Evolutionary conservation across 257 asterid genomes (phyloP).

Genomic region (Solanum infundibuliforme): DNA sequence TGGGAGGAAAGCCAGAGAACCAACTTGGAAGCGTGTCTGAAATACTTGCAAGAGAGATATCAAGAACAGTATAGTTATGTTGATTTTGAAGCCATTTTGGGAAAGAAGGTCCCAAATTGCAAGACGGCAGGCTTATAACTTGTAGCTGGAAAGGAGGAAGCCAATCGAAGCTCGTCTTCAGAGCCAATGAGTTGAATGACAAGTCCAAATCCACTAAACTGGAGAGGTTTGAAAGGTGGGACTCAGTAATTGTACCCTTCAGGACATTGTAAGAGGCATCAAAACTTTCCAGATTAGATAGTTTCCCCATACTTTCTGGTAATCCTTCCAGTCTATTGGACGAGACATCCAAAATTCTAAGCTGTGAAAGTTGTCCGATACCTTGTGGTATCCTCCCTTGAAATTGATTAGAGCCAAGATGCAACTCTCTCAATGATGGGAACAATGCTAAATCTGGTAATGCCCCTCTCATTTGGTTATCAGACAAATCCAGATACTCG

Average conservation of each 20-base stretch:
- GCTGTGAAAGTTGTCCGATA: neutral
- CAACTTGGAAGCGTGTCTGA: slow-evolving; percentile 19
- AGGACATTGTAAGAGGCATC: slow-evolving; percentile 5
- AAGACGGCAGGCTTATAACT: neutral
- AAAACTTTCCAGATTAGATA: neutral
- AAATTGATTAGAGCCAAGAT: slow-evolving; percentile 4
- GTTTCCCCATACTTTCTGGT: slow-evolving; percentile 6
- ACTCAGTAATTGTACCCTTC: slow-evolving; percentile 10
- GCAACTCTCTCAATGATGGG: neutral
- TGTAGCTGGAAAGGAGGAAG: slow-evolving; percentile 15
- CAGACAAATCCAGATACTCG: neutral
- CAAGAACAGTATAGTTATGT: neutral
- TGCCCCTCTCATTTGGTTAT: slow-evolving; percentile 1
- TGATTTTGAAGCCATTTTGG: slow-evolving; percentile 24
- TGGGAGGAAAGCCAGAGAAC: slow-evolving; percentile 7
- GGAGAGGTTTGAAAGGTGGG: slow-evolving; percentile 4
- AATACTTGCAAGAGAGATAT: slow-evolving; percentile 9
- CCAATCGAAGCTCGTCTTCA: slow-evolving; percentile 8
- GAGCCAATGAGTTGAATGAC: slow-evolving; percentile 3
- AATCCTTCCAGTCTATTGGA: neutral
- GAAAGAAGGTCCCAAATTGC: slow-evolving; percentile 19
- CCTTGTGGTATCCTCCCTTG: neutral
- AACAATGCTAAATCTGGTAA: neutral
- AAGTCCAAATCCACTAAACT: neutral
- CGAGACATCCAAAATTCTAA: neutral